Percentiles rank a stretch among this genome's conserved stretches.
Conservation (phyloP, 139 green algal species). For the Limnomonas spitsbergensis region DNA sequence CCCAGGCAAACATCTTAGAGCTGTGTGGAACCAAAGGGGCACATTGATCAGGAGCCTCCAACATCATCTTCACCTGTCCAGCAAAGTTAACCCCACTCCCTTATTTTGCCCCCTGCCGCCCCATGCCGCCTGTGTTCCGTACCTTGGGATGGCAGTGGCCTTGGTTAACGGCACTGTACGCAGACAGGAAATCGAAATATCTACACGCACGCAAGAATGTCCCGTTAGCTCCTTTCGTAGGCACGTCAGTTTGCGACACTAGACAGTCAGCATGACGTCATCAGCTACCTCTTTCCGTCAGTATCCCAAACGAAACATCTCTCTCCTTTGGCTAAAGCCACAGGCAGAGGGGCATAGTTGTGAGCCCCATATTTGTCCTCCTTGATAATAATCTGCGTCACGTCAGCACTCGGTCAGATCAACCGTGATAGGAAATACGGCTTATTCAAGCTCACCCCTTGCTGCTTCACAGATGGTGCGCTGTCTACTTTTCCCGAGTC, state of each 20-base stretch:
- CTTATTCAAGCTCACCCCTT: background rate
- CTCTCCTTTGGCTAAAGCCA: constrained; percentile 73
- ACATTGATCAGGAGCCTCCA: too few relatives aligned
- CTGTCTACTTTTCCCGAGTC: background rate
- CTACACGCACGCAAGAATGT: background rate
- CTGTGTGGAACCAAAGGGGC: background rate
- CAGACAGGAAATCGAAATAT: constrained; percentile 89
- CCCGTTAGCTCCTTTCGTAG: background rate
- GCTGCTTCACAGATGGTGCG: background rate
- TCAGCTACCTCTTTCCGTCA: constrained; percentile 55
- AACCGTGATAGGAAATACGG: too few relatives aligned
- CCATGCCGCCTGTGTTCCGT: background rate
- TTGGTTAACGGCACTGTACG: constrained; percentile 94
- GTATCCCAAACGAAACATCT: constrained; percentile 83
- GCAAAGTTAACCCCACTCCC: too few relatives aligned
- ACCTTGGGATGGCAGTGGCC: constrained; percentile 95
- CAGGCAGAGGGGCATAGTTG: constrained; percentile 89
- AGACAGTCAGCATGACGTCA: too few relatives aligned
- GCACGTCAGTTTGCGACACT: too few relatives aligned
- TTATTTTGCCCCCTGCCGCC: too few relatives aligned
- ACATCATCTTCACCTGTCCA: too few relatives aligned
- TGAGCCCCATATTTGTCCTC: constrained; percentile 84
- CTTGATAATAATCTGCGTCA: constrained; percentile 68
- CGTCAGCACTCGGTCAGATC: background rate
- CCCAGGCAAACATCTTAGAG: background rate